Percentiles rank a stretch among this genome's conserved stretches.
phyloP scores from a whole-genome alignment of 2,329 filamentous ascomycete species.

The Rhynchosporium graminicola region DNA sequence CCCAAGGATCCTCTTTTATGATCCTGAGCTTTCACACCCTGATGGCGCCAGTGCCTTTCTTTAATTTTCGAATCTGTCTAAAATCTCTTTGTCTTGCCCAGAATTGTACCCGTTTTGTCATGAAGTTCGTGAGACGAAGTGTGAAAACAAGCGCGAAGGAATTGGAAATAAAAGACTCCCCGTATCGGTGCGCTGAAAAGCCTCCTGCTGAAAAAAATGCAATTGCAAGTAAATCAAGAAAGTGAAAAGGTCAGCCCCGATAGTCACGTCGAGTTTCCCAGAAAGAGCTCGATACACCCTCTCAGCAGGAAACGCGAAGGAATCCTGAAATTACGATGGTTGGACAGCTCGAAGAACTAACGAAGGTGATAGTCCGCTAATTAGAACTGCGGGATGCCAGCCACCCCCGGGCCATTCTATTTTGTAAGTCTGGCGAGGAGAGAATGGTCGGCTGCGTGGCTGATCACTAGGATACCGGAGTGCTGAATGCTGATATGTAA shows the following conservation, averaged over 20 bases:
- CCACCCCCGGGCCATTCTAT: not conserved
- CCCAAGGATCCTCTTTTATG: conserved; percentile 22
- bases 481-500: not conserved
- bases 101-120: conserved; percentile 25
- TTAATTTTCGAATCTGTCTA: conserved; percentile 29
- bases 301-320: no score
- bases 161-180: conserved; percentile 17
- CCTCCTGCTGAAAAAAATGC: conserved; percentile 18
- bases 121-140: conserved; percentile 25
- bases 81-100: conserved; percentile 12
- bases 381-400: no score
- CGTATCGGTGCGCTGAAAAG: conserved; percentile 25
- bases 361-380: no score
- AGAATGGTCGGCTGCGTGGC: not conserved
- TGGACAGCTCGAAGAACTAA: no score
- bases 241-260: not conserved
- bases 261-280: no score
- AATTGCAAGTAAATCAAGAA: conserved; percentile 18
- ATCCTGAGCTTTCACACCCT: conserved; percentile 13
- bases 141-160: conserved; percentile 9
- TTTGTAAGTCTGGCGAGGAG: not conserved
- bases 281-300: no score
- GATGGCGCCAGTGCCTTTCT: conserved; percentile 21
- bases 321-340: no score
- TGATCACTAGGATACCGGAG: not conserved